Evolutionary conservation across 2,329 filamentous ascomycete genomes (phyloP).

Genomic region (Fusarium stilboides): DNA sequence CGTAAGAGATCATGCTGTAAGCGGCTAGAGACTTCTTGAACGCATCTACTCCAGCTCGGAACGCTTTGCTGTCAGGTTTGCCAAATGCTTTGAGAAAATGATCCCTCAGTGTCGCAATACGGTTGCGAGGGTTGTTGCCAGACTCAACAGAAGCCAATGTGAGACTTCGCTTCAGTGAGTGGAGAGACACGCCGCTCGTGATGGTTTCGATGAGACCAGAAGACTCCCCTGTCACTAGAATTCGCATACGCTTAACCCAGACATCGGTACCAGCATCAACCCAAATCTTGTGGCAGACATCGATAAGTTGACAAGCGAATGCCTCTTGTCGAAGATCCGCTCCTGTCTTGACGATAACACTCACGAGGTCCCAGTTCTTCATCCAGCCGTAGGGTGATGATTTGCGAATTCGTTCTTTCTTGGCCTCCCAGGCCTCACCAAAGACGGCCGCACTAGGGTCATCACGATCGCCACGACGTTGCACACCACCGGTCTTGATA

Average conservation of each 20-base stretch:
- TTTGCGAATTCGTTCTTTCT: constrained; percentile 86
- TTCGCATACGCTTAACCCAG: constrained; percentile 93
- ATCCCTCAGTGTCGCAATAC: constrained; percentile 85
- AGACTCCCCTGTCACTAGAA: constrained; percentile 87
- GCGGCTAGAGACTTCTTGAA: constrained; percentile 87
- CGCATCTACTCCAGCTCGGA: constrained; percentile 80
- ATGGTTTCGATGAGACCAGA: constrained; percentile 90
- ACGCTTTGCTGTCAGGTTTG: constrained; percentile 76
- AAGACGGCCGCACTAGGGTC: constrained; percentile 90
- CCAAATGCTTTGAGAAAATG: constrained; percentile 88
- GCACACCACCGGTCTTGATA: constrained; percentile 86
- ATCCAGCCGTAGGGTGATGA: constrained; percentile 90
- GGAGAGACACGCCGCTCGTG: constrained; percentile 88
- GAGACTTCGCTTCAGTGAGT: constrained; percentile 86
- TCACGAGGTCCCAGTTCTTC: constrained; percentile 91
- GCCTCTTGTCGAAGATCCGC: constrained; percentile 87
- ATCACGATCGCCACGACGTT: constrained; percentile 85
- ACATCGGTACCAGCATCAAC: constrained; percentile 80
- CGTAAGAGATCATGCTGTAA: constrained; percentile 88
- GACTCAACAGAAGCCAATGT: constrained; percentile 82
- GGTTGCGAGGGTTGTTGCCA: constrained; percentile 79
- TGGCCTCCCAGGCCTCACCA: constrained; percentile 87
- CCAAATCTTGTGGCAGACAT: constrained; percentile 87
- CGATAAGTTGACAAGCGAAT: constrained; percentile 88
- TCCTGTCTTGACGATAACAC: constrained; percentile 90